These are phyloP conservation scores for Trichoderma hamatum DNA, from an alignment of 2,329 filamentous ascomycete genomes.

Conservation along the genomic window DNA sequence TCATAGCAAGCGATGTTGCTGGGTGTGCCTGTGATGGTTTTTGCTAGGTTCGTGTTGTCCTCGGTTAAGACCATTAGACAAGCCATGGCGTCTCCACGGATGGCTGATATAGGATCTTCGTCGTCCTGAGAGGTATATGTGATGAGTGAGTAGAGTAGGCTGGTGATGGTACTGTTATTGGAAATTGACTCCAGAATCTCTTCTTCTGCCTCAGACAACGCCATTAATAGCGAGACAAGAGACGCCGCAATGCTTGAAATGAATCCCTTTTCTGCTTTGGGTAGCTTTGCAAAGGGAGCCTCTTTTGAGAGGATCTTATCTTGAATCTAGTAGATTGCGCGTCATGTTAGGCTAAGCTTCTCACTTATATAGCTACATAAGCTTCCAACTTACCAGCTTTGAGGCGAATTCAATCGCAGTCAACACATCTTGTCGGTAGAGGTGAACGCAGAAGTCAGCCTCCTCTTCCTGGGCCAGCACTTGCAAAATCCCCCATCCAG, in stretches of 20 bases:
- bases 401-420: conserved; percentile 62
- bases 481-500: conserved; percentile 69
- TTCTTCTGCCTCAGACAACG: conserved; percentile 61
- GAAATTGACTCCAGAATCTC: conserved; percentile 61
- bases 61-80: conserved; percentile 63
- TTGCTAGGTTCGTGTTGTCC: conserved; percentile 58
- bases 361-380: background rate
- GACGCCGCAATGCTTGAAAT: conserved; percentile 59
- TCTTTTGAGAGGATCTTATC: conserved; percentile 49
- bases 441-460: conserved; percentile 66
- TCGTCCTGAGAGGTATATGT: conserved; percentile 48
- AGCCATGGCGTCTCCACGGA: conserved; percentile 54
- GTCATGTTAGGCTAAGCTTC: background rate
- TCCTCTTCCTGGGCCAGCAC: conserved; percentile 66
- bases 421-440: conserved; percentile 64
- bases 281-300: conserved; percentile 49
- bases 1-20: conserved; percentile 52
- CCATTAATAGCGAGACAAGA: conserved; percentile 55
- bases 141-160: conserved; percentile 59
- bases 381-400: conserved; percentile 49
- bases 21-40: conserved; percentile 54
- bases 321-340: conserved; percentile 42
- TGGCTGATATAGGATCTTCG: conserved; percentile 45
- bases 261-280: conserved; percentile 57
- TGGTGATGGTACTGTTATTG: conserved; percentile 51